Evolutionary conservation across 768 basidiomycete genomes (phyloP).

Genomic region (Austroboletus eburneus): DNA sequence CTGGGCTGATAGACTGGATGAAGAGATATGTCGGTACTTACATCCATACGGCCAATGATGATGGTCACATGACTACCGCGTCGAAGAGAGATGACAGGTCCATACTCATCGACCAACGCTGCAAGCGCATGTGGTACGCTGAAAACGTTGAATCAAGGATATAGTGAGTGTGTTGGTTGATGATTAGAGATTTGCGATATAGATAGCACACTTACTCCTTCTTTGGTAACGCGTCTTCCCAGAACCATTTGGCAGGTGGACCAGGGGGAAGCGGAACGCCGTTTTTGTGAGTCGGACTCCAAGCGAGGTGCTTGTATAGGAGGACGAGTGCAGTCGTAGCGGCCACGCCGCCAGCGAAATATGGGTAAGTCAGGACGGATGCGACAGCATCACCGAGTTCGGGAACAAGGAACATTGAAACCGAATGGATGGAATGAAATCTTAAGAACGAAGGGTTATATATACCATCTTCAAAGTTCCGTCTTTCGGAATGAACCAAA

Average conservation of each 20-base stretch:
- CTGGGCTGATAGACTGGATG: too few species aligned
- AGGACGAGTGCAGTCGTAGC: not conserved
- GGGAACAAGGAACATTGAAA: not conserved
- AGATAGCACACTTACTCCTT: not conserved
- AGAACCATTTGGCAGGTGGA: slow-evolving; percentile 14
- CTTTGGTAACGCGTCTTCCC: slow-evolving; percentile 12
- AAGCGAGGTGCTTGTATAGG: slow-evolving; percentile 1
- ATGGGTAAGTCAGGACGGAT: not conserved
- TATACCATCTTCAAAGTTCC: too few species aligned
- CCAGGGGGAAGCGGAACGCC: slow-evolving; percentile 16
- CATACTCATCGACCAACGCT: slow-evolving; percentile 51
- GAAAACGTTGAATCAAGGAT: not conserved
- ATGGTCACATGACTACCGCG: slow-evolving; percentile 34
- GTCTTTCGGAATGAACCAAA: too few species aligned
- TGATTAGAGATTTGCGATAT: too few species aligned
- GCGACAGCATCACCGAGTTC: not conserved
- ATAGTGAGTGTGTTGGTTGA: not conserved
- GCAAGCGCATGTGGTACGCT: slow-evolving; percentile 32
- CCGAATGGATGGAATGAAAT: too few species aligned
- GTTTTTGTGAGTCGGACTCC: not conserved
- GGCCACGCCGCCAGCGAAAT: not conserved
- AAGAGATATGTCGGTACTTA: not conserved
- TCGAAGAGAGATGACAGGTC: slow-evolving; percentile 50
- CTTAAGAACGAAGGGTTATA: too few species aligned
- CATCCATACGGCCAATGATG: slow-evolving; percentile 18